These are phyloP conservation scores for Lotmaria passim DNA, from an alignment of 208 protist genomes.

Conservation along the genomic window DNA sequence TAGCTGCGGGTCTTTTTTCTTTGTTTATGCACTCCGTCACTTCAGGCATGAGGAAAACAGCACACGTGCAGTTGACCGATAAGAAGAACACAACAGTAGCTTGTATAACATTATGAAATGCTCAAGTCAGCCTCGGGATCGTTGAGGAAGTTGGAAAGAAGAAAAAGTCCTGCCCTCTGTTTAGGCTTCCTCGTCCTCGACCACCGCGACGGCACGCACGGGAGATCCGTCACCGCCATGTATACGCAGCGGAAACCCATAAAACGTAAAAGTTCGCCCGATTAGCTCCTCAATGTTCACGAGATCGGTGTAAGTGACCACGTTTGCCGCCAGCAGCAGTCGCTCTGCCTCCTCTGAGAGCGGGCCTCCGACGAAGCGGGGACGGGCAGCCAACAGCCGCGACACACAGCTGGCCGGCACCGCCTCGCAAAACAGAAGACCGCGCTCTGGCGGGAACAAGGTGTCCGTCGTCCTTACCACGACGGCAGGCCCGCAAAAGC, in stretches of 20 bases:
- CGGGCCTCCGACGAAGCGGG: slow-evolving; percentile 45
- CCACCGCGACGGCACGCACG: slow-evolving; percentile 47
- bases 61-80: no score
- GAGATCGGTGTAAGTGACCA: slow-evolving; percentile 57
- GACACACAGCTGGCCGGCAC: slow-evolving; percentile 24
- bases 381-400: slow-evolving; percentile 21
- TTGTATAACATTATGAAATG: no score
- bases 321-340: slow-evolving; percentile 27
- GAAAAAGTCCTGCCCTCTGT: no score
- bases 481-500: slow-evolving; percentile 43
- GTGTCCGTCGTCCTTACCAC: slow-evolving; percentile 13
- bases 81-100: no score
- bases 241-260: slow-evolving; percentile 50
- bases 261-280: slow-evolving; percentile 35
- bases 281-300: slow-evolving; percentile 43
- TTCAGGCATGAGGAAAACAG: no score
- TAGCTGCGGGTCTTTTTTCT: no score
- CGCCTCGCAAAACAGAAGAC: slow-evolving; percentile 40
- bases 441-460: slow-evolving; percentile 18
- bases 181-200: slow-evolving; percentile 11
- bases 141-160: background rate
- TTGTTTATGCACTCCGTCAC: no score
- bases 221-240: slow-evolving; percentile 52
- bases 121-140: background rate
- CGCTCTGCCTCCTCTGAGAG: slow-evolving; percentile 42